These are phyloP conservation scores for Hyaloscypha hepaticicola DNA, from an alignment of 495 filamentous ascomycete genomes.

Conservation along the genomic window DNA sequence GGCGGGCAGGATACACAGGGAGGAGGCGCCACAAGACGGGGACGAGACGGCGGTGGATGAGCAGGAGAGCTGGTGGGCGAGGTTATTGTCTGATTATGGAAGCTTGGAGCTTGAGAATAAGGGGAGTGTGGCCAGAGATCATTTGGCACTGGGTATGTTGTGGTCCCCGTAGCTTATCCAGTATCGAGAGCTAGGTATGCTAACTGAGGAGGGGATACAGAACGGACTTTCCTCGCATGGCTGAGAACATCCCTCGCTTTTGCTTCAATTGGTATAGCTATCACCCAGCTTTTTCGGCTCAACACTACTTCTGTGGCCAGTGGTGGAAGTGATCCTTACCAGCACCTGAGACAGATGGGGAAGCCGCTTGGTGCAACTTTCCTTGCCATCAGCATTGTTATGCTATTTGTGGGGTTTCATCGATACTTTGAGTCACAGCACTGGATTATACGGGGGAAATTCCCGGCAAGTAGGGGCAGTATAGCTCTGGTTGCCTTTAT, in stretches of 20 bases:
- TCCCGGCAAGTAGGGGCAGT: slow-evolving; percentile 87
- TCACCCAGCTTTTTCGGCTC: slow-evolving; percentile 94
- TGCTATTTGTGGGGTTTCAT: slow-evolving; percentile 77
- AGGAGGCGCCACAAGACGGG: not conserved
- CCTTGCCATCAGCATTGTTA: slow-evolving; percentile 79
- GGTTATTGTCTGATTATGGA: slow-evolving; percentile 65
- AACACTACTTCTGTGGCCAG: slow-evolving; percentile 59
- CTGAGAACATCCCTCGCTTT: slow-evolving; percentile 93
- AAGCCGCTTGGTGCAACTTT: slow-evolving; percentile 95
- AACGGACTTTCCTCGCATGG: slow-evolving; percentile 97
- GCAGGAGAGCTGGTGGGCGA: slow-evolving; percentile 49
- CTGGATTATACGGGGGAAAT: slow-evolving; percentile 92
- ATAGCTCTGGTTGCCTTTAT: slow-evolving; percentile 74
- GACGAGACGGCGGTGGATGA: slow-evolving; percentile 21
- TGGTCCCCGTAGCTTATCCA: not conserved
- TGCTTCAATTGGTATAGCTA: slow-evolving; percentile 91
- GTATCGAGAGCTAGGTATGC: not conserved
- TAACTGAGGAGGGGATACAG: slow-evolving; percentile 43
- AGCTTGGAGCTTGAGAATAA: slow-evolving; percentile 94
- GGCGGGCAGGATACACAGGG: slow-evolving; percentile 4
- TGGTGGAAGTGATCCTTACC: slow-evolving; percentile 20
- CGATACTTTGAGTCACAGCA: slow-evolving; percentile 65
- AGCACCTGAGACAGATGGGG: slow-evolving; percentile 69
- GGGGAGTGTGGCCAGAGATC: slow-evolving; percentile 91
- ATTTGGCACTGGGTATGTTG: slow-evolving; percentile 81